Conservation (phyloP, 2,329 filamentous ascomycete species). For the Colletotrichum gloeosporioides region DNA sequence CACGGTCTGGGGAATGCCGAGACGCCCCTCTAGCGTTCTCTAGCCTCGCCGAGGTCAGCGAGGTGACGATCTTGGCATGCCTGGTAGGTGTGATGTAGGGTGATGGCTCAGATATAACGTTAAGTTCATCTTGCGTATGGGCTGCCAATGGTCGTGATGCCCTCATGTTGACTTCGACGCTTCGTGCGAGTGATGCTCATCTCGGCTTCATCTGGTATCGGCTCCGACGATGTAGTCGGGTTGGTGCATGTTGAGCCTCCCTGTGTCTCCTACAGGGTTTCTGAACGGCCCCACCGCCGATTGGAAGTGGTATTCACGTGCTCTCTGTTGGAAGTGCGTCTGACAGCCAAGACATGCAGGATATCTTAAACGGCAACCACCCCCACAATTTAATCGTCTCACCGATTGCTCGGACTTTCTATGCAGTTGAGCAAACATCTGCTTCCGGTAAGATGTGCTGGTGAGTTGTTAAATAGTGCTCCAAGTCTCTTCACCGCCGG, state of each 20-base stretch:
- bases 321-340: neutral
- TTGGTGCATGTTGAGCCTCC: neutral
- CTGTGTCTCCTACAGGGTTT: neutral
- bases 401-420: neutral
- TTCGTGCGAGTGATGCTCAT: neutral
- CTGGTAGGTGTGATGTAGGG: neutral
- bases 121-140: neutral
- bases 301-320: neutral
- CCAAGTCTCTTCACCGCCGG: neutral
- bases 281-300: neutral
- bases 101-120: neutral
- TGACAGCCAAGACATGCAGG: neutral
- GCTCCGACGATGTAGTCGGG: neutral
- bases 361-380: neutral
- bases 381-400: neutral
- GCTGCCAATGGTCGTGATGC: neutral
- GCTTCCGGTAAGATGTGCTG: neutral
- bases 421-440: neutral
- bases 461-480: neutral
- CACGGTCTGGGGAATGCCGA: neutral
- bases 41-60: neutral
- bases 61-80: neutral
- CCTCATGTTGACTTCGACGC: neutral
- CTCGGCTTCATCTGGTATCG: neutral
- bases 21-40: neutral